Evolutionary conservation across 768 basidiomycete species (phyloP).

Genomic region (Astraeus odoratus): DNA sequence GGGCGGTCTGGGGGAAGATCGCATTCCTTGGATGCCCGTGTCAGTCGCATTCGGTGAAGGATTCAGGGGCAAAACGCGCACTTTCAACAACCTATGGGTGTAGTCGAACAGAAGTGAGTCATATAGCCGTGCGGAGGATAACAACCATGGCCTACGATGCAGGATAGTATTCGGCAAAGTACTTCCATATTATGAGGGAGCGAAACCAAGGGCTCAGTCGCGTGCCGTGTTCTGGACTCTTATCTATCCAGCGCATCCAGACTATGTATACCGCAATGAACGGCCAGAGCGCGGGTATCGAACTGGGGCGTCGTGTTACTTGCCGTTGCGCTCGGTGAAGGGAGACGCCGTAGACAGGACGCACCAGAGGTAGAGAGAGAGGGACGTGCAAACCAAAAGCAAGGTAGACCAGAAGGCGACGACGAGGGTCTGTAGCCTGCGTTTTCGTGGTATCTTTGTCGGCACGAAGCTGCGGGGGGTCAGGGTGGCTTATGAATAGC

Average conservation of each 20-base stretch:
- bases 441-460: slow-evolving; percentile 74
- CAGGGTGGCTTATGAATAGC: neutral
- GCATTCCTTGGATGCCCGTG: slow-evolving; percentile 45
- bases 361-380: slow-evolving; percentile 81
- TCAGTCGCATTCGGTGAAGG: neutral
- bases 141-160: slow-evolving; percentile 59
- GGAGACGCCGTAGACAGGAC: slow-evolving; percentile 15
- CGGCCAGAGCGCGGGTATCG: slow-evolving; percentile 87
- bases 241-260: slow-evolving; percentile 75
- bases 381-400: slow-evolving; percentile 56
- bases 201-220: slow-evolving; percentile 72
- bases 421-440: slow-evolving; percentile 81
- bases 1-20: slow-evolving; percentile 87
- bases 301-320: slow-evolving; percentile 40
- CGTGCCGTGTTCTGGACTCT: slow-evolving; percentile 66
- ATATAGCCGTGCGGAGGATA: slow-evolving; percentile 20
- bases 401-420: slow-evolving; percentile 87
- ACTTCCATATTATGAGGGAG: slow-evolving; percentile 65
- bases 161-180: slow-evolving; percentile 90
- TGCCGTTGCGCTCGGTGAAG: neutral
- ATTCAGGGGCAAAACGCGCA: slow-evolving; percentile 14
- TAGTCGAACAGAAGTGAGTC: neutral
- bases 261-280: slow-evolving; percentile 66
- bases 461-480: slow-evolving; percentile 64
- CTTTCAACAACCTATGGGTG: slow-evolving; percentile 26